A percentile compares a stretch with the other conserved stretches of the same genome.
phyloP scores from a whole-genome alignment of 2,329 filamentous ascomycete species.

The Gyromitra esculenta region DNA sequence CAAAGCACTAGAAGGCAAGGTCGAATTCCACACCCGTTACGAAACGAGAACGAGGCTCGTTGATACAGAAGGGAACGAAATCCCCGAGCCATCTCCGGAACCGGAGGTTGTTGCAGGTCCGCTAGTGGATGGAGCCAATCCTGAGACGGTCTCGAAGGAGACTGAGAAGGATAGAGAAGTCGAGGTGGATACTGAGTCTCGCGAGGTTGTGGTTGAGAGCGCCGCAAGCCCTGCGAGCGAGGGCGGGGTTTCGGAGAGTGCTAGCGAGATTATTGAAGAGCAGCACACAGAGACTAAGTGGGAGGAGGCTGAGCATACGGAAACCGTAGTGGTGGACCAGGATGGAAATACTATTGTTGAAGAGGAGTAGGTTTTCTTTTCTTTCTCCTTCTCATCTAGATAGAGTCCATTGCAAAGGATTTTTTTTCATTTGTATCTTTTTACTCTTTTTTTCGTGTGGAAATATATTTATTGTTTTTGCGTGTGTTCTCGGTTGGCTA shows the following conservation, averaged over 20 bases:
- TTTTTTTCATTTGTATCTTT: not conserved
- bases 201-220: slow-evolving; percentile 25
- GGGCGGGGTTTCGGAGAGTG: not conserved
- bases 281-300: slow-evolving; percentile 33
- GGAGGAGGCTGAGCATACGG: slow-evolving; percentile 20
- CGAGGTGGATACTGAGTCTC: slow-evolving; percentile 30
- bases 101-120: slow-evolving; percentile 46
- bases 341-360: slow-evolving; percentile 31
- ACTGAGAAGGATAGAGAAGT: slow-evolving; percentile 17
- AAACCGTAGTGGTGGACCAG: slow-evolving; percentile 36
- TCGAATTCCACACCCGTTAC: slow-evolving; percentile 93
- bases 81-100: slow-evolving; percentile 62
- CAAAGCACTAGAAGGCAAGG: slow-evolving; percentile 84
- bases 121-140: slow-evolving; percentile 44
- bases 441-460: slow-evolving; percentile 5
- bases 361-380: not conserved
- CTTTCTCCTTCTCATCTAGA: not conserved
- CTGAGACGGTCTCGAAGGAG: slow-evolving; percentile 42
- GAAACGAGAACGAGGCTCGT: slow-evolving; percentile 91
- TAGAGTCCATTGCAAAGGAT: not conserved
- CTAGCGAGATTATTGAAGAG: not conserved
- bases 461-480: slow-evolving; percentile 18
- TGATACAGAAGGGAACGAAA: slow-evolving; percentile 80
- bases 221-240: slow-evolving; percentile 48
- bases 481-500: not conserved